These are phyloP conservation scores for Penstemon eatonii DNA, from an alignment of 257 asterid species.

Conservation along the genomic window DNA sequence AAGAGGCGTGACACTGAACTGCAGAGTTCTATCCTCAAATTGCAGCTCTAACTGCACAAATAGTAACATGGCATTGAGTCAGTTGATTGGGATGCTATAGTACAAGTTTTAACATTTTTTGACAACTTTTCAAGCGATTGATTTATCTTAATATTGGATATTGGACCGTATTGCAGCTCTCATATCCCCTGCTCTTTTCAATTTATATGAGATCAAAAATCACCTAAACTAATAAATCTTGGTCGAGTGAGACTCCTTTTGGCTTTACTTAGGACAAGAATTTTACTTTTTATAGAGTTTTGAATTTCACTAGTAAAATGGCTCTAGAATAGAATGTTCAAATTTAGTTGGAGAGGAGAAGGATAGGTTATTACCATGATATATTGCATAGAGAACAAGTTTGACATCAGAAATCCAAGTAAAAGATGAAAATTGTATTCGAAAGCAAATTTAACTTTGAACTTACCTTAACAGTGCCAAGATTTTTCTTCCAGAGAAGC, in stretches of 20 bases:
- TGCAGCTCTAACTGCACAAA: slow-evolving; percentile 82
- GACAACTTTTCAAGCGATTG: slow-evolving; percentile 12
- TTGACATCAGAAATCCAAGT: slow-evolving; percentile 15
- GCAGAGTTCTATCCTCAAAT: slow-evolving; percentile 77
- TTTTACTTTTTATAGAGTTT: slow-evolving; percentile 7
- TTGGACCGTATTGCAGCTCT: background rate
- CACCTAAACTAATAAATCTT: slow-evolving; percentile 8
- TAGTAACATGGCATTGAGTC: slow-evolving; percentile 21
- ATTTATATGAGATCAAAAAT: background rate
- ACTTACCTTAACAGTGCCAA: slow-evolving; percentile 95
- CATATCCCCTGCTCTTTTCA: slow-evolving; percentile 10
- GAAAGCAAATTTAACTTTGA: slow-evolving; percentile 20
- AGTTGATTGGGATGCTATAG: slow-evolving; percentile 10
- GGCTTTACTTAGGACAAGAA: slow-evolving; percentile 8
- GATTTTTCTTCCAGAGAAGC: slow-evolving; percentile 93
- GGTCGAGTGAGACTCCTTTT: slow-evolving; percentile 21
- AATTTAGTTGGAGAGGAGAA: background rate
- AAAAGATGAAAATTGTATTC: background rate
- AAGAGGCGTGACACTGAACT: slow-evolving; percentile 79
- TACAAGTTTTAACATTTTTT: slow-evolving; percentile 17
- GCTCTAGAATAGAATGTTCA: background rate
- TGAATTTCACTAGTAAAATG: slow-evolving; percentile 21
- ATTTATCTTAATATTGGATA: slow-evolving; percentile 13
- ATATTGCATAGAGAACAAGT: background rate
- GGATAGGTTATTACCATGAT: background rate